These are phyloP conservation scores for Mycena galericulata DNA, from an alignment of 768 basidiomycete species.

Conservation along the genomic window DNA sequence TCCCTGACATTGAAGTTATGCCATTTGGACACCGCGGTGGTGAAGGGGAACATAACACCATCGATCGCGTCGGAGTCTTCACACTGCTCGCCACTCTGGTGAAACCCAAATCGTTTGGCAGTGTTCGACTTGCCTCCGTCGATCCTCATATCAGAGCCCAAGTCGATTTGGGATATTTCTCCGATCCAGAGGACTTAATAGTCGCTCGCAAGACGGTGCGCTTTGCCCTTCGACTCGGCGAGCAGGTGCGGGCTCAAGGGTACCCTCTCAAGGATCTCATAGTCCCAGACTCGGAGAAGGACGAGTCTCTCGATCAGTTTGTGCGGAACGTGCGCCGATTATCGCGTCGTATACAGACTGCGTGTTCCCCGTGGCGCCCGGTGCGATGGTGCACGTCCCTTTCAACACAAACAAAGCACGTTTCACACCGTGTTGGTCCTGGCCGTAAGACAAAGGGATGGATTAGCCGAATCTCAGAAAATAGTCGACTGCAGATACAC, in stretches of 20 bases:
- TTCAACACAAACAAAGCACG: too few species aligned
- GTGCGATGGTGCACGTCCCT: slow-evolving; percentile 1
- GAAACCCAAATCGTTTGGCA: slow-evolving; percentile 38
- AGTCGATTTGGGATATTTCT: slow-evolving; percentile 46
- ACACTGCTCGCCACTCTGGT: slow-evolving; percentile 35
- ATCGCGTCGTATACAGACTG: neutral
- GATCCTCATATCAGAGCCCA: slow-evolving; percentile 45
- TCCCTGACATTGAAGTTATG: slow-evolving; percentile 57
- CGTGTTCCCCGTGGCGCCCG: slow-evolving; percentile 5
- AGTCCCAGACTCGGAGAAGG: slow-evolving; percentile 43
- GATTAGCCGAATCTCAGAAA: too few species aligned
- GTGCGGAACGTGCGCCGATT: slow-evolving; percentile 32
- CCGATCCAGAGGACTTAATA: slow-evolving; percentile 39
- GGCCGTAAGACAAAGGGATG: too few species aligned
- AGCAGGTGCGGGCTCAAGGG: slow-evolving; percentile 39
- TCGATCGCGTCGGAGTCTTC: slow-evolving; percentile 39
- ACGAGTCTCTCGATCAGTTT: slow-evolving; percentile 47
- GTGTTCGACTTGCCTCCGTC: slow-evolving; percentile 41
- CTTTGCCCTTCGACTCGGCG: slow-evolving; percentile 40
- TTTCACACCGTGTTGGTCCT: too few species aligned
- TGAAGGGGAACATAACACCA: slow-evolving; percentile 24
- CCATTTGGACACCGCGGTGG: slow-evolving; percentile 32
- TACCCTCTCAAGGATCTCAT: slow-evolving; percentile 41
- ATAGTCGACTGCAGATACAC: too few species aligned
- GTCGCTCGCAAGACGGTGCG: slow-evolving; percentile 42